These are phyloP conservation scores for Neofusicoccum parvum DNA, from an alignment of 2,329 filamentous ascomycete species.

Conservation along the genomic window DNA sequence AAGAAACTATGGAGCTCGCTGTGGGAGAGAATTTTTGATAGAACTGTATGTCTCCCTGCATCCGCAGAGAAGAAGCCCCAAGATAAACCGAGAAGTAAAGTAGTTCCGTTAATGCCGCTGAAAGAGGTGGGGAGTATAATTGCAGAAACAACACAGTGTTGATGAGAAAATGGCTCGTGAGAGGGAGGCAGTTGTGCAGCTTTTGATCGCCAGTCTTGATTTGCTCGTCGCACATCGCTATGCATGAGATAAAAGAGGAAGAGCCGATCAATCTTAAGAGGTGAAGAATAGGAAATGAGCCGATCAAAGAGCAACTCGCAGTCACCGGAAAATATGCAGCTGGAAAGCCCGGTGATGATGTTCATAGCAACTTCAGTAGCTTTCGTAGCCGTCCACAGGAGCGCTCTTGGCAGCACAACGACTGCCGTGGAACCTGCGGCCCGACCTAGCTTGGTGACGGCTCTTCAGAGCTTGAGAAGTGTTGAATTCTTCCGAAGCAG, in stretches of 20 bases:
- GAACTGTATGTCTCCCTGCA: not conserved
- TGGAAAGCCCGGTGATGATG: no score
- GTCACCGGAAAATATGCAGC: not conserved
- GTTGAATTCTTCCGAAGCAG: not conserved
- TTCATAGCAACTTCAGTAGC: not conserved
- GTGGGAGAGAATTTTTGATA: not conserved
- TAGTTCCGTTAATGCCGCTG: not conserved
- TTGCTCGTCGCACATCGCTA: conserved; percentile 9
- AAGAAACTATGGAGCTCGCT: not conserved
- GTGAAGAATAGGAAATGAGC: not conserved
- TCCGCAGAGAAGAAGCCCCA: not conserved
- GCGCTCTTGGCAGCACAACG: not conserved
- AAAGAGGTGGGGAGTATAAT: not conserved
- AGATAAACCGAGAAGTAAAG: not conserved
- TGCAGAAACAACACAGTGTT: not conserved
- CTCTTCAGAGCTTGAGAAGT: not conserved
- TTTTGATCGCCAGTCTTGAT: not conserved
- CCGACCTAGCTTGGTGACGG: not conserved
- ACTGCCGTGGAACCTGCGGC: not conserved
- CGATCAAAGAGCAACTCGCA: not conserved
- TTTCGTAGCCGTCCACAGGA: not conserved
- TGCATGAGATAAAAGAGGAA: not conserved
- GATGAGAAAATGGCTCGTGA: not conserved
- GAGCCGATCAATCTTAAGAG: not conserved
- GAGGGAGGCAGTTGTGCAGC: conserved; percentile 5